Percentiles rank a stretch among this genome's conserved stretches.
These are phyloP conservation scores for Neurospora sp. DNA, from an alignment of 495 filamentous ascomycete genomes.

Conservation along the genomic window DNA sequence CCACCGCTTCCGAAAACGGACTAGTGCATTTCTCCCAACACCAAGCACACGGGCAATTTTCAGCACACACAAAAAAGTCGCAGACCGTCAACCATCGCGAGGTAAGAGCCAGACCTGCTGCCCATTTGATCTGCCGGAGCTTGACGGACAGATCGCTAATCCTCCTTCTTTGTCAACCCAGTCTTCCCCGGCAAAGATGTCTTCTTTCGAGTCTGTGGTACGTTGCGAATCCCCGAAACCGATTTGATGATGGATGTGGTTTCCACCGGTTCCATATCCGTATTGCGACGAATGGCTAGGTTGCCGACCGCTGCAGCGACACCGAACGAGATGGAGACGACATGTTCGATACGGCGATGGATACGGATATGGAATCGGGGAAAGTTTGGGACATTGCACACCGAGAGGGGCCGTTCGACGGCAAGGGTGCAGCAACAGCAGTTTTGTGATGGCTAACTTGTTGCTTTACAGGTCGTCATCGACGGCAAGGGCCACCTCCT, in stretches of 20 bases:
- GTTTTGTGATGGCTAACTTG: conserved; percentile 12
- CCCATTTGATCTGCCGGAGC: conserved; percentile 26
- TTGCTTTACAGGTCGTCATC: conserved; percentile 67
- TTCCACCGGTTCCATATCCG: not conserved
- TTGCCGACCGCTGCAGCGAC: not conserved
- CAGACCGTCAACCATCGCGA: conserved; percentile 28
- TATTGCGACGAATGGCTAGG: not conserved
- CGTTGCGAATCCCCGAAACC: conserved; percentile 34
- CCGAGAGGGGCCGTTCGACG: not conserved
- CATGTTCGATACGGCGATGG: not conserved
- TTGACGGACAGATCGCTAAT: conserved; percentile 27
- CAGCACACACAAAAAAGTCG: conserved; percentile 29
- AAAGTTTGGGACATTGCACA: not conserved
- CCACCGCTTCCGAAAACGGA: conserved; percentile 22
- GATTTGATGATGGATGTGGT: not conserved
- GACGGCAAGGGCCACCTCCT: conserved; percentile 99
- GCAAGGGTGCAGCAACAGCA: not conserved
- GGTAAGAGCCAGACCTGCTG: conserved; percentile 26
- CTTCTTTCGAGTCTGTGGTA: conserved; percentile 94
- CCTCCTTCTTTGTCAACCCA: conserved; percentile 20
- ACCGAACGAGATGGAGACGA: not conserved
- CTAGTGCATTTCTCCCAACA: conserved; percentile 24
- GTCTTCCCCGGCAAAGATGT: conserved; percentile 67
- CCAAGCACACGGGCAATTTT: conserved; percentile 27
- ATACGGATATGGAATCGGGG: not conserved